Percentiles rank a stretch among this genome's conserved stretches.
These are phyloP conservation scores for Angophora floribunda DNA, from an alignment of 345 rosid genomes.

Conservation along the genomic window DNA sequence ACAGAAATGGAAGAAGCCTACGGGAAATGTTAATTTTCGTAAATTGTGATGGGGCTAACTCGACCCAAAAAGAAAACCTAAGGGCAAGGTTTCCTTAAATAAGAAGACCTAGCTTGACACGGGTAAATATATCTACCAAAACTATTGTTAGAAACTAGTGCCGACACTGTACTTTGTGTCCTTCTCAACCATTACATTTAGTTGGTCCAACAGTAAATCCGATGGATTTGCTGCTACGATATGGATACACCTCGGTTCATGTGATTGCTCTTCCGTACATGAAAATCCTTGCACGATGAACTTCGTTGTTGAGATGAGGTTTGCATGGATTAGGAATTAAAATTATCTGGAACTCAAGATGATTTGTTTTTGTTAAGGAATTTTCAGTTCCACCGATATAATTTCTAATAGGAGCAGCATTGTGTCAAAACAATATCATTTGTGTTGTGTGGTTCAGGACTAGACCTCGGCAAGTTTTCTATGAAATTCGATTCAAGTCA, in stretches of 20 bases:
- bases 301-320: background rate
- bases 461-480: rapidly evolving
- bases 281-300: background rate
- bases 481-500: rapidly evolving
- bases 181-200: background rate
- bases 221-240: background rate
- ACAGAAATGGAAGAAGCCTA: background rate
- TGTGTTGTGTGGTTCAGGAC: rapidly evolving
- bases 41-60: background rate
- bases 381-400: background rate
- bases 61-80: background rate
- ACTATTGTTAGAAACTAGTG: background rate
- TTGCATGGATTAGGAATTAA: background rate
- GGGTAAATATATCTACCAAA: background rate
- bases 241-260: background rate
- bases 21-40: background rate
- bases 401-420: background rate
- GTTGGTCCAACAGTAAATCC: background rate
- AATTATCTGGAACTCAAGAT: background rate
- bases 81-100: background rate
- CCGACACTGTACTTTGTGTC: too few relatives aligned
- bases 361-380: background rate
- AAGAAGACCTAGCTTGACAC: background rate
- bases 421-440: background rate
- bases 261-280: background rate